These are phyloP conservation scores for Ilex asprella DNA, from an alignment of 257 asterid species.

Conservation along the genomic window DNA sequence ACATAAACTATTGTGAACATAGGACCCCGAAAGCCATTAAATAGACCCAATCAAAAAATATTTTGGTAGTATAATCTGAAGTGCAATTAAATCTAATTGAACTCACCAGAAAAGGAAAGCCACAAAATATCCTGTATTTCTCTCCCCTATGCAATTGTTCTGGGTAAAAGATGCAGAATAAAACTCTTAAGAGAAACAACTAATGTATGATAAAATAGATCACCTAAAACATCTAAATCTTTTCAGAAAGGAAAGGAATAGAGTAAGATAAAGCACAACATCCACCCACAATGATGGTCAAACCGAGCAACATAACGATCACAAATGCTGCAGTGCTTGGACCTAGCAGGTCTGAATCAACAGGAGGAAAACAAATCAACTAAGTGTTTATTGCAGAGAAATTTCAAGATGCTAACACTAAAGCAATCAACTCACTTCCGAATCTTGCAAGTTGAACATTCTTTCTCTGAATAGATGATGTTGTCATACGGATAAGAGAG, in stretches of 20 bases:
- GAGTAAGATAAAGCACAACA: constrained; percentile 45
- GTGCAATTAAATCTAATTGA: constrained; percentile 5
- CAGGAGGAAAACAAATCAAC: constrained; percentile 5
- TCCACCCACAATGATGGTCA: constrained; percentile 99
- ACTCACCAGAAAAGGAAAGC: constrained; percentile 95
- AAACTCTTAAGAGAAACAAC: constrained; percentile 9
- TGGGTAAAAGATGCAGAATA: constrained; percentile 25
- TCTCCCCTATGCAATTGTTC: constrained; percentile 99
- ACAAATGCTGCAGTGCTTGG: constrained; percentile 95
- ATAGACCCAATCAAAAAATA: neutral
- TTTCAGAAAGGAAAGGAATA: constrained; percentile 5
- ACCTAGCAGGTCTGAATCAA: constrained; percentile 83
- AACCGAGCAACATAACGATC: constrained; percentile 94
- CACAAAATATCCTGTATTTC: constrained; percentile 89
- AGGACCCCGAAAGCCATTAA: neutral
- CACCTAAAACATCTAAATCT: neutral
- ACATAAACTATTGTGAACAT: neutral
- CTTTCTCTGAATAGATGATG: constrained; percentile 70
- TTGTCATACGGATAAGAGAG: constrained; percentile 87
- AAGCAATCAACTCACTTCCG: constrained; percentile 56
- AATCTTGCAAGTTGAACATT: constrained; percentile 92
- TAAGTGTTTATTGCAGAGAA: neutral
- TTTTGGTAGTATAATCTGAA: neutral
- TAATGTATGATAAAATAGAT: neutral
- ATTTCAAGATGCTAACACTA: constrained; percentile 9